Base-by-base conservation (phyloP, 257 asterid species). In the Voacanga thouarsii region DNA sequence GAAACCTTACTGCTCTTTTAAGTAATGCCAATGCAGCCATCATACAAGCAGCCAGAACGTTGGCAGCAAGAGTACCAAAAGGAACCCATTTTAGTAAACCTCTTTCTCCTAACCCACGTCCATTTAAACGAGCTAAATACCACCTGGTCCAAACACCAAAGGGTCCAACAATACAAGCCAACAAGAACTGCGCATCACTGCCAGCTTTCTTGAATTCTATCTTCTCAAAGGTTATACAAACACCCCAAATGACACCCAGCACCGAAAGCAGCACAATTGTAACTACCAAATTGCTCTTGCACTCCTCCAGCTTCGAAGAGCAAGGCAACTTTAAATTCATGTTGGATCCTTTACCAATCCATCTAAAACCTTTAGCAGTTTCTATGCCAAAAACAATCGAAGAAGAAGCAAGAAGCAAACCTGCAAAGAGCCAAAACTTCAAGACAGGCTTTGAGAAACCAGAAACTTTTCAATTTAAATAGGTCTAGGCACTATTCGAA, bases 91-190 rank as follows among this genome's bases (percentile, higher is more conserved):
- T 93, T 26, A 88, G 28, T 43, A 6, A 6, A 64, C 85, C 82
- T 18, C 79, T 75, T 83, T 82, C 83, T 26, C 97, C 97, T 44
- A 92, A n/a, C 39, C 97, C 97, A 7, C 82, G 90, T 33, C 99
- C 98, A 75, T 95, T 95, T 24, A 88, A 63, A 64, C 96, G 93
- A 51, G 97, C 96, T 72, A 95, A 85, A 79, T 78, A 84, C 96
- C 96, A 93, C 82, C 98, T 84, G 41, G 85, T 69, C 98, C 98
- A 92, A 19, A 93, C 99, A n/a, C 99, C 97, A 74, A 90, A 82
- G 12, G 99, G 98, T 41, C 94, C 97, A 12, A 90, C 97, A 70
- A 90, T 66, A 82, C 97, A 91, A 67, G 90, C 98, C 72, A 95
- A 77, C 86, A 86, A 89, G 80, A 93, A 69, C 79, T 89, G 90